Conservation (phyloP, 2,329 filamentous ascomycete species). For the Chalara sp. region DNA sequence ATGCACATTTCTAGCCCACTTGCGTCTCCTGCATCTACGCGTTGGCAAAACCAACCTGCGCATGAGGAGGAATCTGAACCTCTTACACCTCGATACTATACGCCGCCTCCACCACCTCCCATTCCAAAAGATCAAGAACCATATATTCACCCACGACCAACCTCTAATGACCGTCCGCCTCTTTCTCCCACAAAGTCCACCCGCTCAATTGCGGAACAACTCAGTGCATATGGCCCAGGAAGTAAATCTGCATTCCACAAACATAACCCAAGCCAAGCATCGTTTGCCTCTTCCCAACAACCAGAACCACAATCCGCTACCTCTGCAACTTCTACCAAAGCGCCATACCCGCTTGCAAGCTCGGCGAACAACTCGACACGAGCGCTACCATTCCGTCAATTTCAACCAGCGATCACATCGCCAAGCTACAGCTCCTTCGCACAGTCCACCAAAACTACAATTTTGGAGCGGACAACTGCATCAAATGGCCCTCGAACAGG, state of each 20-base stretch:
- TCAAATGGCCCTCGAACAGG: constrained; percentile 44
- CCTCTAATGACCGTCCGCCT: constrained; percentile 10
- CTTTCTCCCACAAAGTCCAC: constrained; percentile 15
- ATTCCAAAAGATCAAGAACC: constrained; percentile 41
- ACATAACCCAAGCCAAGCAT: constrained; percentile 10
- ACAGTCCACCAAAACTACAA: constrained; percentile 53
- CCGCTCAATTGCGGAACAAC: constrained; percentile 21
- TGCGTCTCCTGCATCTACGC: constrained; percentile 55
- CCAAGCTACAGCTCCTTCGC: constrained; percentile 32
- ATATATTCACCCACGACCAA: constrained; percentile 18
- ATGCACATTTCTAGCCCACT: constrained; percentile 59
- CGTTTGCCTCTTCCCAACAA: constrained; percentile 10
- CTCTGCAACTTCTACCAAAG: constrained; percentile 13
- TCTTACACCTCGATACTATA: constrained; percentile 52
- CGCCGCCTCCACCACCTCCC: constrained; percentile 49
- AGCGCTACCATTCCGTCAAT: constrained; percentile 52
- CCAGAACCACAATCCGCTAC: constrained; percentile 15
- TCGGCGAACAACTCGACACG: constrained; percentile 25
- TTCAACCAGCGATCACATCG: constrained; percentile 48
- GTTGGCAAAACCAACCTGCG: constrained; percentile 45
- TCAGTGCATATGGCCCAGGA: constrained; percentile 10
- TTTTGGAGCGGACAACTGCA: constrained; percentile 48
- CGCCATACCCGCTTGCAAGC: constrained; percentile 9
- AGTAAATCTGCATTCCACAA: not conserved
- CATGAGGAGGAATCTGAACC: constrained; percentile 45